Percentiles rank a stretch among this genome's conserved stretches.
These are phyloP conservation scores for Aspergillus pseudonomiae DNA, from an alignment of 2,329 filamentous ascomycete genomes.

Conservation along the genomic window DNA sequence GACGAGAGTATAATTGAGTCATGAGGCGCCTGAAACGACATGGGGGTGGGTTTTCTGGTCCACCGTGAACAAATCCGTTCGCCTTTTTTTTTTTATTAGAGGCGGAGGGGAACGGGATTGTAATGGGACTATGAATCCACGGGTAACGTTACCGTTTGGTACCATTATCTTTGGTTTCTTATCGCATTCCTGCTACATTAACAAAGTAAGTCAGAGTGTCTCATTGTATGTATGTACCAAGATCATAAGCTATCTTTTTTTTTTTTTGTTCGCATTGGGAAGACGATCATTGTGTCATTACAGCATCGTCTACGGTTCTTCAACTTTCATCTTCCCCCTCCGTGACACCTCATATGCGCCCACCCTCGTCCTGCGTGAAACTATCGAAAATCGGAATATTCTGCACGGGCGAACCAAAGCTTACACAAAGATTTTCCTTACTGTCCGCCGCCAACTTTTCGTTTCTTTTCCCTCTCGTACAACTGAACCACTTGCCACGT, in stretches of 20 bases:
- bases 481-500: constrained; percentile 10
- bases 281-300: neutral
- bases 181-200: neutral
- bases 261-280: neutral
- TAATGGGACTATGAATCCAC: neutral
- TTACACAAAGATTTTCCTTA: neutral
- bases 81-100: neutral
- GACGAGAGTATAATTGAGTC: constrained; percentile 1
- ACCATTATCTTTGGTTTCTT: neutral
- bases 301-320: neutral
- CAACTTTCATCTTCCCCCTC: neutral
- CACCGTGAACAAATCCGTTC: neutral
- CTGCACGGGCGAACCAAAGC: neutral
- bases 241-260: neutral
- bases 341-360: neutral
- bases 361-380: neutral
- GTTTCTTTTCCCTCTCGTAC: constrained; percentile 20
- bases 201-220: neutral
- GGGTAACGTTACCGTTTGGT: neutral
- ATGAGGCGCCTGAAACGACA: constrained; percentile 3
- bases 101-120: neutral
- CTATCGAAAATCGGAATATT: constrained; percentile 5
- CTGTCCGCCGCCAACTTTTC: neutral
- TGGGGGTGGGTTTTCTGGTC: neutral
- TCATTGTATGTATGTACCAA: neutral